Evolutionary conservation across 148 eudicot genomes (phyloP), one percentile per base, ranked within the genome.

Genomic region (Rhododendron vialii): DNA sequence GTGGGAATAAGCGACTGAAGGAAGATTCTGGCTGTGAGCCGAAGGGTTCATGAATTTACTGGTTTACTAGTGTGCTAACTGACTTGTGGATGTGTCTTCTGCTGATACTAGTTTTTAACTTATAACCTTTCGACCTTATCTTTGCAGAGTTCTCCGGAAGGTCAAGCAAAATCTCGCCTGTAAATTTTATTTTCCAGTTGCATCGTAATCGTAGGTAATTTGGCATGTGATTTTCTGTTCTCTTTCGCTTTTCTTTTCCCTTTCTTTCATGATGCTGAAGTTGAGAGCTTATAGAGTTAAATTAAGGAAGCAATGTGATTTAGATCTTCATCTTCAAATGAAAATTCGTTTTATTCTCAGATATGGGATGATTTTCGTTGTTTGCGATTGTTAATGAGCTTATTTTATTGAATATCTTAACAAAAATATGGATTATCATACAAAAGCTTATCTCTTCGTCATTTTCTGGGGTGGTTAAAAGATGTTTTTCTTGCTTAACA

Each of bases 141-240:
- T 12, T 50, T 79, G 90, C 89, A 94, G 96, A 92, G 96, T 81
- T 86, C 85, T 86, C 88, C 89, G 0, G 43, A 36, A 82, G 89
- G 75, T 83, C 92, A 84, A 53, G 89, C 89, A 24, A 92, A 91
- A 86, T 88, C 96, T 50, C 93, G 96, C 59, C 71, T 94, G 80
- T 94, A 84, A 94, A 89, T 63, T 38, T 33, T 43, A 8, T 45
- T 45, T 59, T 75, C 85, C 6, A 2, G 7, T 61, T 75, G 82
- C 63, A n/a, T 65, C 1, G 33, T 11, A 69, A 69, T 30, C 50
- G 26, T 0, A 45, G 26, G 30, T 5, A 24, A 78, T 11, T 78
- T 78, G 47, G 1, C 0, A 69, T 69, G 35, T 13, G 28, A 17
- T 11, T 4, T 69, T 28, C 14, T 1, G 10, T 41, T 36, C 11